Percentiles rank a stretch among this genome's conserved stretches.
These are phyloP conservation scores for Pythium diclinum DNA, from an alignment of 352 stramenopile genomes.

Conservation along the genomic window DNA sequence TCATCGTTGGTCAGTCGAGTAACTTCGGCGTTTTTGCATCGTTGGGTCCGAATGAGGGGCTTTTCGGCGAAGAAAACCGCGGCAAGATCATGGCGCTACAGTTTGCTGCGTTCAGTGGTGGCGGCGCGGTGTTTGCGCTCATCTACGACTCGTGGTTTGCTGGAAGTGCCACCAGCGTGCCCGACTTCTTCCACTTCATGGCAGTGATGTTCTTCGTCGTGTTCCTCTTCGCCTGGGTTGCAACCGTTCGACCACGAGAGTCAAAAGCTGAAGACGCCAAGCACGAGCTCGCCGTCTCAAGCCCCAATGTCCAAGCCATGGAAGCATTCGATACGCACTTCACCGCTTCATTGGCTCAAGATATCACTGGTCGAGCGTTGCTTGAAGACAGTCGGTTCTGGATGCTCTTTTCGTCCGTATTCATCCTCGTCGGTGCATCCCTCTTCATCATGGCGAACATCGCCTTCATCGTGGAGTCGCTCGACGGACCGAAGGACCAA, in stretches of 20 bases:
- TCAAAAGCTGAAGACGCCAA: not conserved
- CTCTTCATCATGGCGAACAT: conserved; percentile 83
- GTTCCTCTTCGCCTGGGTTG: conserved; percentile 52
- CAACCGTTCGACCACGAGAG: conserved; percentile 37
- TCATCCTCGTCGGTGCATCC: conserved; percentile 67
- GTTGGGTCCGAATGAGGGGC: conserved; percentile 67
- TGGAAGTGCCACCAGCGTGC: conserved; percentile 33
- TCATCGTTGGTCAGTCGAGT: conserved; percentile 49
- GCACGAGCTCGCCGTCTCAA: not conserved
- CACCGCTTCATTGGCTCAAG: not conserved
- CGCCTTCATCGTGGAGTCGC: conserved; percentile 71
- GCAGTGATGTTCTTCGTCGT: conserved; percentile 45
- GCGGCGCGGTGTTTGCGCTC: conserved; percentile 65
- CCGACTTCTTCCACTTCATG: conserved; percentile 71
- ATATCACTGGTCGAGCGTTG: conserved; percentile 49
- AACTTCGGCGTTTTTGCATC: conserved; percentile 74
- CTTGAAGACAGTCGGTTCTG: conserved; percentile 57
- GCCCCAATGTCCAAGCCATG: not conserved
- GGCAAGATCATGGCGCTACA: conserved; percentile 72
- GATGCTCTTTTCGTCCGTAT: conserved; percentile 65
- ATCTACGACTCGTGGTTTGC: conserved; percentile 60
- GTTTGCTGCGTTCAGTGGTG: conserved; percentile 63
- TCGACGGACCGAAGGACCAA: conserved; percentile 40
- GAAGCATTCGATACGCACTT: too few species aligned
- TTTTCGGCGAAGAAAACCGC: conserved; percentile 61